Evolutionary conservation across 768 basidiomycete genomes (phyloP).

Genomic region (Sporobolomyces phaffii): DNA sequence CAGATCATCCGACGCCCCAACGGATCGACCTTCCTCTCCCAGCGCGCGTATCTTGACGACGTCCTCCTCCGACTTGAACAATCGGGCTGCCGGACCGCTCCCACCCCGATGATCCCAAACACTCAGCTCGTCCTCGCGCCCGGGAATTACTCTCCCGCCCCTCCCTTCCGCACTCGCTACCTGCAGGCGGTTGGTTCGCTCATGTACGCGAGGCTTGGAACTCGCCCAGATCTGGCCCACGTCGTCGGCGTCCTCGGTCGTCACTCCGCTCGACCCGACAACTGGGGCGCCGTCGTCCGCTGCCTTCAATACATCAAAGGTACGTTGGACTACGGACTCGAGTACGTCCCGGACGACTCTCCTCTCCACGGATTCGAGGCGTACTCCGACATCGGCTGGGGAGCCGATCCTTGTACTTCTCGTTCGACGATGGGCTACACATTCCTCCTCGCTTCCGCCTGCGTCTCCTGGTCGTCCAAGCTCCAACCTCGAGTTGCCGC

Average conservation of each 20-base stretch:
- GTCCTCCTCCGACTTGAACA: neutral
- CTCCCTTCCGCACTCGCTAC: neutral
- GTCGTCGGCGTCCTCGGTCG: slow-evolving; percentile 38
- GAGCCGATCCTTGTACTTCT: no score
- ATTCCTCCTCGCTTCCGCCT: no score
- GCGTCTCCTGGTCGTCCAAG: no score
- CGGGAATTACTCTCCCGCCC: neutral
- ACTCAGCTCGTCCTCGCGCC: neutral
- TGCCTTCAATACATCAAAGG: slow-evolving; percentile 50
- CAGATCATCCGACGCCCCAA: neutral
- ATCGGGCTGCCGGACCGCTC: neutral
- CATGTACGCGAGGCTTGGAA: slow-evolving; percentile 28
- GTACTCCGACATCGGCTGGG: no score
- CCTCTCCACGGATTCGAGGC: no score
- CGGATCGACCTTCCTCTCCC: slow-evolving; percentile 11
- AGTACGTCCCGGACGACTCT: neutral
- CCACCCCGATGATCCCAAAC: slow-evolving; percentile 12
- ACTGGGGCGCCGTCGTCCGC: slow-evolving; percentile 50
- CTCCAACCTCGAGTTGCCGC: no score
- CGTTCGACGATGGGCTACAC: no score
- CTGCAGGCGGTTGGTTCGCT: slow-evolving; percentile 24
- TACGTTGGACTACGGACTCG: slow-evolving; percentile 36
- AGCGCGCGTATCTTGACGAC: slow-evolving; percentile 1
- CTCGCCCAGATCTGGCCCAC: slow-evolving; percentile 40
- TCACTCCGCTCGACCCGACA: slow-evolving; percentile 46